These are phyloP conservation scores for Capronia americana DNA, from an alignment of 2,329 filamentous ascomycete genomes.

Conservation along the genomic window DNA sequence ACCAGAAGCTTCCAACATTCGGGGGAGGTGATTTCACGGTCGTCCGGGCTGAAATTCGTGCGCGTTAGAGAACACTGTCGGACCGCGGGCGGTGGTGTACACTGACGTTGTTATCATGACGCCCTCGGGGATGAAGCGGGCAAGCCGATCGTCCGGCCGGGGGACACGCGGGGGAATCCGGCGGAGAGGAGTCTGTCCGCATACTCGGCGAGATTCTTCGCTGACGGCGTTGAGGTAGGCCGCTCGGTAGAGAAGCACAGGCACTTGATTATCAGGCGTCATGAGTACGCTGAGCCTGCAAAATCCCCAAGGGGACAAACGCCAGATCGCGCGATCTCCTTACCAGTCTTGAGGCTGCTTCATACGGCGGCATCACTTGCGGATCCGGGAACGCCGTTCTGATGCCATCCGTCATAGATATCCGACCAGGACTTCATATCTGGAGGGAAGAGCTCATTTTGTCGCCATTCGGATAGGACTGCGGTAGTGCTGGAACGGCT, in stretches of 20 bases:
- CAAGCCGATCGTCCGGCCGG: slow-evolving; percentile 46
- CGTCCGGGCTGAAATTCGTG: too few species aligned
- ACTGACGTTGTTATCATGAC: slow-evolving; percentile 50
- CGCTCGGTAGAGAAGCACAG: not conserved
- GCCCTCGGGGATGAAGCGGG: slow-evolving; percentile 50
- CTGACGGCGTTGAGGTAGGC: slow-evolving; percentile 19
- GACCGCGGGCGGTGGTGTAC: slow-evolving; percentile 50
- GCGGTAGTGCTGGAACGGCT: slow-evolving; percentile 41
- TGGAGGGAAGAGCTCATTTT: slow-evolving; percentile 45
- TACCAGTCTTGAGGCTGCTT: slow-evolving; percentile 19
- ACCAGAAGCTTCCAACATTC: not conserved
- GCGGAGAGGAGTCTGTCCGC: slow-evolving; percentile 23
- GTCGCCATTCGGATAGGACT: slow-evolving; percentile 44
- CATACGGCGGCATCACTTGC: slow-evolving; percentile 9
- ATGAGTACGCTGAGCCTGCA: not conserved
- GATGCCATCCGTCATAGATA: slow-evolving; percentile 47
- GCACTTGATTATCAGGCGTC: too few species aligned
- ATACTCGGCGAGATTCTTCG: slow-evolving; percentile 21
- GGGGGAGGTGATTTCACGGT: too few species aligned
- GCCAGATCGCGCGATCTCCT: slow-evolving; percentile 8
- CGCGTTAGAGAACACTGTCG: slow-evolving; percentile 51
- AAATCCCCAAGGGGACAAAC: too few species aligned
- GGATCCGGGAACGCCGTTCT: slow-evolving; percentile 21
- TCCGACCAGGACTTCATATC: slow-evolving; percentile 45
- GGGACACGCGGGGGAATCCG: slow-evolving; percentile 20